Evolutionary conservation across 345 rosid species (phyloP), one percentile per base, ranked within the genome.

Genomic region (Heritiera littoralis): DNA sequence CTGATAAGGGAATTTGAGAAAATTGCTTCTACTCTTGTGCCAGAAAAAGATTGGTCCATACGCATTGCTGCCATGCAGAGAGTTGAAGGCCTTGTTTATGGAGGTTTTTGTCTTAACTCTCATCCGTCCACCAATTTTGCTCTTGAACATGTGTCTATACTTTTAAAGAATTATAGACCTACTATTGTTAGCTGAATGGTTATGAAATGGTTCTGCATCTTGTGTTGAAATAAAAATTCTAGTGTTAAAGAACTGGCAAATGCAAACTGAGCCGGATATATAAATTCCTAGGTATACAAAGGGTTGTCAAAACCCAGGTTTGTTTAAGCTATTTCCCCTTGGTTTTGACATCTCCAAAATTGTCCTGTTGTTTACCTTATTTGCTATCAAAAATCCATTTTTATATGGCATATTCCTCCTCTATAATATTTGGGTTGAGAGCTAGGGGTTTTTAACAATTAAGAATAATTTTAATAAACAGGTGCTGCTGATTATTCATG

Each of bases 21-120:
- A 89, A 81, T 97, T 85, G 88, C 92, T 66, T 80, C 89, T 30
- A 93, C 87, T 17, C 98, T 97, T 63, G 94, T 92, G 81, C 99
- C 99, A 7, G 99, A 97, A 81, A 97, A 97, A 84, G 99, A 97
- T 83, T 97, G 99, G 99, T 92, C 99, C 61, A 60, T 92, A 72
- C 99, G 99, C 80, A 97, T 94, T 82, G 91, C 93, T 81, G 97
- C 99, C 84, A 90, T 97, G 95, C 98, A 91, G 87, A 92, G 98
- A 91, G 89, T 93, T 69, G 99, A 97, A 87, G 99, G 92, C 82
- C 97, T 97, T 83, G 97, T 94, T 81, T 88, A 78, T 40, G 99
- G 99, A 93, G 99, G 99, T 93, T 77, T 77, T n/a, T 51, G 9
- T 40, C 20, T 41, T 23, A 41, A 64, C 41, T 54, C 46, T 56